Evolutionary conservation across 2,329 filamentous ascomycete species (phyloP), one percentile per base, ranked within the genome.

Genomic region (Diaporthe aspalathi): DNA sequence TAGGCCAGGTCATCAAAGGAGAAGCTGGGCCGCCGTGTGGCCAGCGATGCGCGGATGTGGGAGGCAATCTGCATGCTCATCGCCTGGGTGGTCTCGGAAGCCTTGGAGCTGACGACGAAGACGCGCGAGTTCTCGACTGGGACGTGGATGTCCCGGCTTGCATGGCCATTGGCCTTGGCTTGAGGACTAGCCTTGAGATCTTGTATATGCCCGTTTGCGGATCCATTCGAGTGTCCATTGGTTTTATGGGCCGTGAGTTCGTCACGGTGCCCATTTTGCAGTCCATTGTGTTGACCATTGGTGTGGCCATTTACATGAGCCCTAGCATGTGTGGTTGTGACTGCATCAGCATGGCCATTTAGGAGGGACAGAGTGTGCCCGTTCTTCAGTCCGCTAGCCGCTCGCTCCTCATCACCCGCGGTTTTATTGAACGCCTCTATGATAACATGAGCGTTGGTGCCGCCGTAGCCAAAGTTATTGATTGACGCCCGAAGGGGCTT

Each of bases 381-480:
- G 35, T 38, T 38, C 35, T 5, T 8, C 2, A 12, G 35, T 38
- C 9, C 9, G 9, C 35, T 12, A 2, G 7, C 35, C 35, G 6
- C 2, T 12, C 6, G 35, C 6, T 38, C 35, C 6, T 38, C 35
- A 38, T 8, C 8, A 8, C 32, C 6, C 6, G 2, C 12, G 35
- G 5, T 12, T 38, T 5, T 2, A 12, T 38, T 38, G 35, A 9
- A 38, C 35, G 32, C 38, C 65, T 80, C 78, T 5, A 81, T 27
- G 20, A 80, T 76, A 20, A 75, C 73, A 67, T 81, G 79, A 1
- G 74, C 76, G 35, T 82, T 81, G 20, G 77, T 76, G 8, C 80
- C 80, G 17, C 80, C 80, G 70, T 75, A 81, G 0, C 80, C 80
- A 63, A 80, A 82, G 38, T 74, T 76, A 68, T 78, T 79, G 20